These are phyloP conservation scores for Leccinum angustisporum DNA, from an alignment of 1,284 basidiomycete species.

Conservation along the genomic window DNA sequence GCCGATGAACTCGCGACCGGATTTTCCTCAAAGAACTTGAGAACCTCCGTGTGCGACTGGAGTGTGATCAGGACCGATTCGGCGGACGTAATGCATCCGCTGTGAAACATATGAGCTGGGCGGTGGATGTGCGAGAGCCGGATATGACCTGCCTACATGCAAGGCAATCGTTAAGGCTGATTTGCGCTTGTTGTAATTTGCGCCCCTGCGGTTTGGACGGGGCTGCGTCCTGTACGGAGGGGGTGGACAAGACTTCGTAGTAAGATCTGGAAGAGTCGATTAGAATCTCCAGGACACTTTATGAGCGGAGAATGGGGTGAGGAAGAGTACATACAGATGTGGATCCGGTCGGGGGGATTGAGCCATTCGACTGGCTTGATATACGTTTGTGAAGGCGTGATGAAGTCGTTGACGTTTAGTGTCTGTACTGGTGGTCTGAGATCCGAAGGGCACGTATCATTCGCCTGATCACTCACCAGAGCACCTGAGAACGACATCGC, in stretches of 20 bases:
- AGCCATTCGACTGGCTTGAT: constrained; percentile 91
- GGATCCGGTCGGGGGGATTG: constrained; percentile 50
- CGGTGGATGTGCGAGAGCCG: neutral
- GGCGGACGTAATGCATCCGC: constrained; percentile 97
- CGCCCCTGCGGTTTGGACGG: constrained; percentile 34
- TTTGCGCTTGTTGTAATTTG: constrained; percentile 89
- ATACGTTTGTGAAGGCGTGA: constrained; percentile 95
- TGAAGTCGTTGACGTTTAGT: constrained; percentile 96
- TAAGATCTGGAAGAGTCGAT: constrained; percentile 81
- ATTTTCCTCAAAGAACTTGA: constrained; percentile 70
- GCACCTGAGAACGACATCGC: constrained; percentile 90
- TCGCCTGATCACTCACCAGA: constrained; percentile 53
- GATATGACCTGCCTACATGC: constrained; percentile 71
- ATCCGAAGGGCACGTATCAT: constrained; percentile 1
- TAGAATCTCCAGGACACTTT: constrained; percentile 58
- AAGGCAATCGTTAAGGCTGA: constrained; percentile 94
- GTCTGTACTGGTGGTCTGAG: constrained; percentile 48
- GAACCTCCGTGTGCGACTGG: constrained; percentile 92
- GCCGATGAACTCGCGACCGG: constrained; percentile 38
- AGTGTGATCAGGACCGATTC: constrained; percentile 97
- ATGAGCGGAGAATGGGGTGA: constrained; percentile 3
- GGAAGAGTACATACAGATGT: constrained; percentile 50
- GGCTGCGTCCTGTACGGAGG: constrained; percentile 27
- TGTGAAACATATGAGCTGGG: constrained; percentile 35
- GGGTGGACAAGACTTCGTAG: constrained; percentile 61